These are phyloP conservation scores for Termitomyces sp. DNA, from an alignment of 768 basidiomycete genomes.

Conservation along the genomic window DNA sequence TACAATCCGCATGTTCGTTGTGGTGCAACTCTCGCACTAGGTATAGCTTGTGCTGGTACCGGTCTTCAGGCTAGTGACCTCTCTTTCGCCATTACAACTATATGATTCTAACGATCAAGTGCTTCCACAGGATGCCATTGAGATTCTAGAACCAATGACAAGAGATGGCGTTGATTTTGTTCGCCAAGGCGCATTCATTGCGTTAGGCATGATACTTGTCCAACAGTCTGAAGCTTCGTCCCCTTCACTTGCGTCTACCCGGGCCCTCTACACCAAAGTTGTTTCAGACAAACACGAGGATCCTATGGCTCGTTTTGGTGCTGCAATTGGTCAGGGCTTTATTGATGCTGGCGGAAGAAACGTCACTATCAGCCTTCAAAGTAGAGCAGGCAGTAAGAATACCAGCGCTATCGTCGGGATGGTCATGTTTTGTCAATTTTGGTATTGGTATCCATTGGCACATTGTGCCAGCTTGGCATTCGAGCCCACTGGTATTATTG, in stretches of 20 bases:
- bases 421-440: slow-evolving; percentile 97
- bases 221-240: slow-evolving; percentile 92
- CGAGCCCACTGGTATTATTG: slow-evolving; percentile 94
- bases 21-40: slow-evolving; percentile 93
- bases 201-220: slow-evolving; percentile 94
- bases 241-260: slow-evolving; percentile 74
- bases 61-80: slow-evolving; percentile 70
- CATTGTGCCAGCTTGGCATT: slow-evolving; percentile 92
- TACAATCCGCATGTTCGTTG: slow-evolving; percentile 99
- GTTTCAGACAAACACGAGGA: slow-evolving; percentile 97
- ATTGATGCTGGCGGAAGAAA: slow-evolving; percentile 98
- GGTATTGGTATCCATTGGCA: slow-evolving; percentile 99
- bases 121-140: slow-evolving; percentile 77
- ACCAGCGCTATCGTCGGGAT: slow-evolving; percentile 97
- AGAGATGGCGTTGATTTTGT: slow-evolving; percentile 98
- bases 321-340: slow-evolving; percentile 92
- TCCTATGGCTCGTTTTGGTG: slow-evolving; percentile 97
- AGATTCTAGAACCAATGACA: slow-evolving; percentile 96
- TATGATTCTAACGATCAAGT: neutral
- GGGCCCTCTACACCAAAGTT: slow-evolving; percentile 86
- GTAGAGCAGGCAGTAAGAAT: slow-evolving; percentile 88
- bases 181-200: slow-evolving; percentile 94
- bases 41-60: slow-evolving; percentile 96
- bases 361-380: slow-evolving; percentile 90
- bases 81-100: neutral